Evolutionary conservation across 179 eudicot genomes (phyloP), one percentile per base, ranked within the genome.

Genomic region (Spinacia oleracea): DNA sequence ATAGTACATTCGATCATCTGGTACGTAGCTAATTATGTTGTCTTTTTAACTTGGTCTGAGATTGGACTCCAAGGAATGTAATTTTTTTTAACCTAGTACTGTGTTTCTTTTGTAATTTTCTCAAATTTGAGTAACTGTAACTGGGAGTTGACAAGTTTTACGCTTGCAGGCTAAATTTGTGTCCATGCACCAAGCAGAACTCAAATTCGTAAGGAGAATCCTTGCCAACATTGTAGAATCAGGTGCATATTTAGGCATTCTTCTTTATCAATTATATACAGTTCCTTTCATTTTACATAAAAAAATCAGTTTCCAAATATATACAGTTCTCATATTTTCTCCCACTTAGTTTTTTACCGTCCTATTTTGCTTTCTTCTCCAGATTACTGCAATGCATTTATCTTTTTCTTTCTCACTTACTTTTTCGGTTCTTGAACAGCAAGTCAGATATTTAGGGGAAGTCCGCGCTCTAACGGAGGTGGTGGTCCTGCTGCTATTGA

Each of bases 131-230:
- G 79, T 48, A 43, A 31, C 16, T 15, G 10, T 72, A 1, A 72
- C 38, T 74, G 10, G 74, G 27, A 77, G n/a, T 25, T 5, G 65
- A 25, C 40, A 46, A 35, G 40, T 74, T 59, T 80, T 9, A 46
- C 78, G 75, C 68, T 68, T 79, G 80, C 93, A 94, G 98, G 88
- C 86, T 72, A 94, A 83, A 83, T 90, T 94, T 84, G 86, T 76
- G 27, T 84, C 84, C 55, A 80, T 90, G 70, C 91, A 89, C 85
- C 85, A 91, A 79, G 86, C 83, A 48, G 97, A 91, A 83, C 75
- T 94, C 78, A 91, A 83, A 81, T 87, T 94, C 84, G 80, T 81
- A 31, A 93, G 78, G 87, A 79, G 88, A 73, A 32, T 93, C 65
- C 43, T 86, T 29, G 63, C 21, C 35, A 85, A 89, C 84, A 64